phyloP scores from a whole-genome alignment of 2,329 filamentous ascomycete species.

The Malbranchea zuffiana region DNA sequence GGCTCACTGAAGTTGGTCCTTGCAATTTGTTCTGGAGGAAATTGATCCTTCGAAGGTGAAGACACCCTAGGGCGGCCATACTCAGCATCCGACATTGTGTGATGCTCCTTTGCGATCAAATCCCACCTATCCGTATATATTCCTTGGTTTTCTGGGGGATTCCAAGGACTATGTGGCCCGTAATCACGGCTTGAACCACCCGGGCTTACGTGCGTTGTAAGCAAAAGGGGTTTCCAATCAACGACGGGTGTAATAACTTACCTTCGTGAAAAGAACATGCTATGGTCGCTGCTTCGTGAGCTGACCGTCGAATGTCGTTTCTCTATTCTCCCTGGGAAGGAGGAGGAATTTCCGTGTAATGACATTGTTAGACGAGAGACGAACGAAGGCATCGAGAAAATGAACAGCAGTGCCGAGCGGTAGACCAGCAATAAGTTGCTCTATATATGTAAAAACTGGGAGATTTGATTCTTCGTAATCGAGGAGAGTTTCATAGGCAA shows the following conservation, averaged over 20 bases:
- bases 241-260: slow-evolving; percentile 8
- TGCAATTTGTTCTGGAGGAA: slow-evolving; percentile 1
- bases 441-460: too few species aligned
- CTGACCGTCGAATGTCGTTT: slow-evolving; percentile 11
- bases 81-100: slow-evolving; percentile 5
- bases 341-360: slow-evolving; percentile 12
- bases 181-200: slow-evolving; percentile 10
- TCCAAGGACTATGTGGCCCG: slow-evolving; percentile 4
- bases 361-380: slow-evolving; percentile 11
- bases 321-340: slow-evolving; percentile 11
- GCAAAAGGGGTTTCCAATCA: slow-evolving; percentile 3
- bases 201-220: slow-evolving; percentile 11
- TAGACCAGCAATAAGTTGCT: too few species aligned
- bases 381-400: slow-evolving; percentile 7
- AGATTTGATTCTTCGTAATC: too few species aligned
- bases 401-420: too few species aligned
- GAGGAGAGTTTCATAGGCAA: too few species aligned
- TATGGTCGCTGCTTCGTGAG: slow-evolving; percentile 9
- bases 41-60: slow-evolving; percentile 6
- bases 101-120: slow-evolving; percentile 3
- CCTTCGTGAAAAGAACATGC: slow-evolving; percentile 15
- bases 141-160: slow-evolving; percentile 1
- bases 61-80: slow-evolving; percentile 4
- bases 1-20: slow-evolving; percentile 3
- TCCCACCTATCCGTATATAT: slow-evolving; percentile 8